These are phyloP conservation scores for Penicillium argentinense DNA, from an alignment of 495 filamentous ascomycete species.

Conservation along the genomic window DNA sequence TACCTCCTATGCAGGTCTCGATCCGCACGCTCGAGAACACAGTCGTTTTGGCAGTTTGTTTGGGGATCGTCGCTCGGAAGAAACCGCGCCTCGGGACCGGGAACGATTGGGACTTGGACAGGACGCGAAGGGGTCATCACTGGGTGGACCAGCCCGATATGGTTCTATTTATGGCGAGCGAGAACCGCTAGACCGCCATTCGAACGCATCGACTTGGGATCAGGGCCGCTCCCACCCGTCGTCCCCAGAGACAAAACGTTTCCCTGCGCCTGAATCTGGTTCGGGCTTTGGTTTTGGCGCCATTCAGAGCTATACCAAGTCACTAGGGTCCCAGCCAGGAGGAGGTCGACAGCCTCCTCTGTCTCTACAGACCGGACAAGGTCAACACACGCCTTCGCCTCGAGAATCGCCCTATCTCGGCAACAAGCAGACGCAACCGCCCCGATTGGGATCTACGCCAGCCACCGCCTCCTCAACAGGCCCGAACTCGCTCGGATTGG, in stretches of 20 bases:
- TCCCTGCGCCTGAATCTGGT: constrained; percentile 31
- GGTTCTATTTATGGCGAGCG: constrained; percentile 37
- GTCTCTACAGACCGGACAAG: constrained; percentile 37
- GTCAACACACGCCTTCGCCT: constrained; percentile 35
- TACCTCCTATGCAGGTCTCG: constrained; percentile 31
- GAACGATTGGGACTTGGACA: constrained; percentile 35
- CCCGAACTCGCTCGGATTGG: constrained; percentile 25
- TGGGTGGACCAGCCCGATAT: constrained; percentile 24
- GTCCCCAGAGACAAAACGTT: constrained; percentile 43
- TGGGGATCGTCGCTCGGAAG: constrained; percentile 47
- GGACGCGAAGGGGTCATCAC: constrained; percentile 31
- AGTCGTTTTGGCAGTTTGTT: constrained; percentile 34
- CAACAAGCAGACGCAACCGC: constrained; percentile 35
- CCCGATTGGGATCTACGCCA: constrained; percentile 27
- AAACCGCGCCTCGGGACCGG: constrained; percentile 38
- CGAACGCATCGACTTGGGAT: constrained; percentile 36
- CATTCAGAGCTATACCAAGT: constrained; percentile 50
- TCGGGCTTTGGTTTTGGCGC: constrained; percentile 45
- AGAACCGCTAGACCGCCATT: constrained; percentile 31
- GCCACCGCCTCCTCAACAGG: constrained; percentile 14
- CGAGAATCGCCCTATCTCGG: constrained; percentile 36
- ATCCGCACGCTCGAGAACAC: constrained; percentile 26
- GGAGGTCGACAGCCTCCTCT: constrained; percentile 31
- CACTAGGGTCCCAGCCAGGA: constrained; percentile 43
- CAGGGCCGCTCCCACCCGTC: constrained; percentile 40